Percentiles rank a stretch among this genome's conserved stretches.
Evolutionary conservation across 495 filamentous ascomycete genomes (phyloP).

Genomic region (Oidiodendron maius): DNA sequence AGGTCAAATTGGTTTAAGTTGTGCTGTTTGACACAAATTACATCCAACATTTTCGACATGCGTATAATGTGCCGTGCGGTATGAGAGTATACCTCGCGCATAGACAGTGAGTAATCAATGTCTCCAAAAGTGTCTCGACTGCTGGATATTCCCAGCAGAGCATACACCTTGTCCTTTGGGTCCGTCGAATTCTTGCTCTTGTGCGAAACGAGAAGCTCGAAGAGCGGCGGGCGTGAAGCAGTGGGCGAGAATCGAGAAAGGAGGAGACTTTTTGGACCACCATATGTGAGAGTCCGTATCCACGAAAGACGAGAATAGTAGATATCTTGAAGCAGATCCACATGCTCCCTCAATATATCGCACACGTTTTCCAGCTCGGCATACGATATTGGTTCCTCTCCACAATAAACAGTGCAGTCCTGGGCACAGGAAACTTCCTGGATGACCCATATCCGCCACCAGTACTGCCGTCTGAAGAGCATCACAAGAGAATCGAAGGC

Average conservation of each 20-base stretch:
- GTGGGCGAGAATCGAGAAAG: conserved; percentile 11
- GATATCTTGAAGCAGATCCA: neutral
- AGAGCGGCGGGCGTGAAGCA: conserved; percentile 5
- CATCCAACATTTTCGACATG: conserved; percentile 11
- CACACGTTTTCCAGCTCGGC: conserved; percentile 9
- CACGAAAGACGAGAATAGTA: conserved; percentile 13
- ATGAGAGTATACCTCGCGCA: conserved; percentile 10
- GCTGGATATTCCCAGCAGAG: conserved; percentile 17
- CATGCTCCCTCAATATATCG: conserved; percentile 6
- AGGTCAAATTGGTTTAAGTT: conserved; percentile 4
- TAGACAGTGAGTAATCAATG: conserved; percentile 12
- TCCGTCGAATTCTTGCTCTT: conserved; percentile 21
- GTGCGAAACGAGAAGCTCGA: conserved; percentile 18
- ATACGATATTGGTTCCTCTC: conserved; percentile 11
- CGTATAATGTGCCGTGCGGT: conserved; percentile 18
- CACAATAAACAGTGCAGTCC: conserved; percentile 10
- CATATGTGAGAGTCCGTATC: conserved; percentile 10
- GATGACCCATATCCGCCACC: conserved; percentile 21
- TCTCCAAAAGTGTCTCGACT: conserved; percentile 11
- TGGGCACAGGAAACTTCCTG: conserved; percentile 18
- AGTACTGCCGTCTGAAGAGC: conserved; percentile 18
- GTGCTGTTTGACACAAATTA: conserved; percentile 19
- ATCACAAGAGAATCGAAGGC: conserved; percentile 5
- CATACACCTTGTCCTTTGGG: conserved; percentile 21
- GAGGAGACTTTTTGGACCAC: conserved; percentile 11